Percentiles rank a stretch among this genome's conserved stretches.
These are phyloP conservation scores for Aspergillus transmontanensis DNA, from an alignment of 2,329 filamentous ascomycete species.

Conservation along the genomic window DNA sequence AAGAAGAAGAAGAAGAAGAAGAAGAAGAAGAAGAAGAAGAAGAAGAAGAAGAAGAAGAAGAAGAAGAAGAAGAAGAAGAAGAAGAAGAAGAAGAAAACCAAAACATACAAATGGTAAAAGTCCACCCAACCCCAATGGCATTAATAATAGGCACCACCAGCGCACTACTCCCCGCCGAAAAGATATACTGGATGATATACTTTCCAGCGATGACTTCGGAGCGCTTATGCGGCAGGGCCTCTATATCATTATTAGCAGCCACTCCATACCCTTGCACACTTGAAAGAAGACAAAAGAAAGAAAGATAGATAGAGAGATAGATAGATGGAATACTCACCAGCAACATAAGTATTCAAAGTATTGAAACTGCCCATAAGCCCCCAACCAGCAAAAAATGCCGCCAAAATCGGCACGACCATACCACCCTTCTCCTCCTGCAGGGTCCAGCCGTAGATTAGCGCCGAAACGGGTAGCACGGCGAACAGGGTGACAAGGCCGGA, in stretches of 20 bases:
- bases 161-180: conserved; percentile 70
- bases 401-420: conserved; percentile 64
- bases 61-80: conserved; percentile 47
- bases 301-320: not conserved
- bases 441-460: conserved; percentile 69
- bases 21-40: too few relatives aligned
- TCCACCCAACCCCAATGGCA: conserved; percentile 77
- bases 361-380: conserved; percentile 75
- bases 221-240: conserved; percentile 51
- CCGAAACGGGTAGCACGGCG: conserved; percentile 60
- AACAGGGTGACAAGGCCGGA: conserved; percentile 61
- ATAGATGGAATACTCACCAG: conserved; percentile 25
- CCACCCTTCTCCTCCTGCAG: conserved; percentile 59
- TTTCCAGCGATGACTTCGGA: conserved; percentile 79
- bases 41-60: too few relatives aligned
- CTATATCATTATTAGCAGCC: conserved; percentile 67
- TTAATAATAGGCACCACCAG: conserved; percentile 72
- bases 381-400: conserved; percentile 72
- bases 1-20: too few relatives aligned
- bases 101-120: conserved; percentile 66
- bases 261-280: conserved; percentile 9
- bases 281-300: not conserved
- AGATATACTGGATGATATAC: conserved; percentile 76
- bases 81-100: conserved; percentile 48
- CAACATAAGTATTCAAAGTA: conserved; percentile 69